Evolutionary conservation across 495 filamentous ascomycete species (phyloP), one percentile per base, ranked within the genome.

Genomic region (Choiromyces venosus): DNA sequence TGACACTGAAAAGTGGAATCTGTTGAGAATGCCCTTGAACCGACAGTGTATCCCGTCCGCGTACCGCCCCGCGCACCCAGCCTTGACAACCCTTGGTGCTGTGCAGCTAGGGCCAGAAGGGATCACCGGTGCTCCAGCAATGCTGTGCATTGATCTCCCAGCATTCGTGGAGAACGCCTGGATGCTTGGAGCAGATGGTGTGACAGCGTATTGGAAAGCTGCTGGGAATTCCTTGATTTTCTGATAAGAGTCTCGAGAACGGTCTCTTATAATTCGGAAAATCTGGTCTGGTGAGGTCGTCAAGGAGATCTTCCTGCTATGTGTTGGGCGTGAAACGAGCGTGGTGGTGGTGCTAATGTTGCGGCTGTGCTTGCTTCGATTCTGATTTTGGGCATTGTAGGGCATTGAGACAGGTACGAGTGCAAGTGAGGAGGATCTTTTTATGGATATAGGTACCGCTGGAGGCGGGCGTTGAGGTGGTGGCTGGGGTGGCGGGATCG

Each of bases 171-270:
- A 70, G 35, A 78, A 69, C 1, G 74, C 52, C 38, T 78, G 74
- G 37, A 74, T 74, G 29, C 76, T 68, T 21, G 76, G 75, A 33
- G 71, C 71, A 9, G 74, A 75, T 42, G 76, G 74, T 7, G 76
- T 78, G 35, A 75, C 71, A 1, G 74, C 75, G 66, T 78, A 78
- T 14, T 78, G 76, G 29, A 77, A 78, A 14, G 70, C 75, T 8
- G 66, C 42, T 19, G 66, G 72, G 7, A 70, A 68, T 39, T 75
- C 67, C 35, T 72, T 44, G 21, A 74, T 78, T 14, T 71, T 78
- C 36, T 78, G 76, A 33, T 78, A 78, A 4, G 75, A 73, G 36
- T 78, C 76, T 19, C 75, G 64, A 5, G 76, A 73, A 38, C 70
- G 65, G 8, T 78, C 76, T 14, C 72, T 42, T 67, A 78, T 67